Evolutionary conservation across 2,329 filamentous ascomycete genomes (phyloP), one percentile per base, ranked within the genome.

Genomic region (Talaromyces albobiverticillius): DNA sequence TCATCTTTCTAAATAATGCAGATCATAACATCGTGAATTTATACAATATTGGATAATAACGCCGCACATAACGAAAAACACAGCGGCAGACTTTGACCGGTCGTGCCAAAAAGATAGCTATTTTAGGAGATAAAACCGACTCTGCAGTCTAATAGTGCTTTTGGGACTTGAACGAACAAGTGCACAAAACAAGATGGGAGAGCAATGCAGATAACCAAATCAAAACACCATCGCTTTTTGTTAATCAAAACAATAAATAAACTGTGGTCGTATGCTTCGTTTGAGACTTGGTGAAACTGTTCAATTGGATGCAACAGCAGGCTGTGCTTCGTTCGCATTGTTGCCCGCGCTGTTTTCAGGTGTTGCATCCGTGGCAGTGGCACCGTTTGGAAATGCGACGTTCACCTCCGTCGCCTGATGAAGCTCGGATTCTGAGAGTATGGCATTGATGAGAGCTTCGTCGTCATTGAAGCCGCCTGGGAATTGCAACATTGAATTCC

Each of bases 341-440:
- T 29, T 5, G 26, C 26, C 26, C 26, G 10, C 10, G n/a, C 32
- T 31, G 16, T 38, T 46, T 43, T 25, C 20, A 51, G 36, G 13
- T 9, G 31, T 45, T 20, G 23, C 48, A 18, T 46, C 23, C 10
- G 47, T 16, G 11, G 23, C 7, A 25, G 29, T 55, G 25, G 25
- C 20, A 40, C 20, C 43, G 11, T 11, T 31, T 16, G 41, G 20
- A 40, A 51, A 41, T 13, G 40, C 29, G 23, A 20, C 40, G 18
- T 22, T 46, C 32, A 47, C 38, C 31, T 51, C 25, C 4, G 25
- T 20, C 7, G 42, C 59, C 31, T 70, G 70, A 25, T 66, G 59
- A n/a, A 66, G 58, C 6, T 60, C 59, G 7, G 68, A 61, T 23
- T 71, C 67, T 6, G 69, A 67, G 31, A 73, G 61, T n/a, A 73